Evolutionary conservation across 345 rosid species (phyloP).

Genomic region (Hibiscus mutabilis): DNA sequence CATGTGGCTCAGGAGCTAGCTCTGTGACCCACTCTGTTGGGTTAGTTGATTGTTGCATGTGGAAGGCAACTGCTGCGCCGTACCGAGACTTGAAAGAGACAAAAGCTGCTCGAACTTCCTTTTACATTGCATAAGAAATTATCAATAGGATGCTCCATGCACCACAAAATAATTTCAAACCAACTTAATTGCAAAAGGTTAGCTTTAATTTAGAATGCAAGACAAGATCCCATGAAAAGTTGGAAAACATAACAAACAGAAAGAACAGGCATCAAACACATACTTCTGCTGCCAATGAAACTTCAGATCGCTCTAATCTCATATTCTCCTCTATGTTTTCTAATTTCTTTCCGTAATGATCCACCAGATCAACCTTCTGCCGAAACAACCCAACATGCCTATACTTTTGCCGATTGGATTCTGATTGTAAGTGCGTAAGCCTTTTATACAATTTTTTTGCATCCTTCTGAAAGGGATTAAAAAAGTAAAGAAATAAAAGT

Average conservation of each 20-base stretch:
- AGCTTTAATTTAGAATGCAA: too few species aligned
- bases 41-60: conserved; percentile 69
- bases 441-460: conserved; percentile 47
- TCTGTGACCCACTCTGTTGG: conserved; percentile 86
- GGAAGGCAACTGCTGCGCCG: conserved; percentile 71
- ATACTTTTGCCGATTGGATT: conserved; percentile 32
- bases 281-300: conserved; percentile 56
- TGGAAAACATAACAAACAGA: background rate
- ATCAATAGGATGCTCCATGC: conserved; percentile 4
- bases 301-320: conserved; percentile 63
- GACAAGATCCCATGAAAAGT: background rate
- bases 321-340: conserved; percentile 60
- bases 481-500: background rate
- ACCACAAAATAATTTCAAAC: background rate
- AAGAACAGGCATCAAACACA: conserved; percentile 12
- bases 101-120: conserved; percentile 95
- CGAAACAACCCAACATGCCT: conserved; percentile 39
- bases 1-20: conserved; percentile 82
- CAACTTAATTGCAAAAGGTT: background rate
- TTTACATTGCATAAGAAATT: conserved; percentile 20
- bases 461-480: conserved; percentile 34
- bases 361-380: conserved; percentile 48
- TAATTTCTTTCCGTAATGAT: conserved; percentile 60
- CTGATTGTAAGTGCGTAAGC: conserved; percentile 41
- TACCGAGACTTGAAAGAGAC: conserved; percentile 89